Evolutionary conservation across 2,329 filamentous ascomycete species (phyloP).

Genomic region (Dactylellina cionopaga): DNA sequence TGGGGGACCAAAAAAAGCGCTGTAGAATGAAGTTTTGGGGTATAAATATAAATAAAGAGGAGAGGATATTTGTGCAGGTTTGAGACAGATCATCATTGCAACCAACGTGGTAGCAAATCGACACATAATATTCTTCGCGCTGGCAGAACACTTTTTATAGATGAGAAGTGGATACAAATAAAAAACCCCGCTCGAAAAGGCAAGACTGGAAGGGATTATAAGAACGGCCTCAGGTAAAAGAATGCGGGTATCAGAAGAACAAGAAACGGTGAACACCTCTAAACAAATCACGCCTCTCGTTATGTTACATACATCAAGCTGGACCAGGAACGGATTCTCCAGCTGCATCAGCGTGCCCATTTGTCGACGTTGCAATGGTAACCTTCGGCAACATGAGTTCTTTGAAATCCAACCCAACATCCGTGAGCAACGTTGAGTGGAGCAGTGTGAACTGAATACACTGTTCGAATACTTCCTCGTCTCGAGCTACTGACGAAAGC

Average conservation of each 20-base stretch:
- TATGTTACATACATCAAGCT: background rate
- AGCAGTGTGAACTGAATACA: conserved; percentile 84
- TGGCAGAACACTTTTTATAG: no score
- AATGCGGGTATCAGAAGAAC: conserved; percentile 12
- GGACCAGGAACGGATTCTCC: conserved; percentile 2
- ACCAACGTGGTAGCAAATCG: no score
- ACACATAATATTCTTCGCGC: no score
- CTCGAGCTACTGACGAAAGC: conserved; percentile 82
- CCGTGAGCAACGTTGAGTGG: conserved; percentile 80
- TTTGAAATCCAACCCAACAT: conserved; percentile 89
- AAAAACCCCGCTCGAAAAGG: background rate
- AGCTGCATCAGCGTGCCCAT: conserved; percentile 9
- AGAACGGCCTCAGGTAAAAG: background rate
- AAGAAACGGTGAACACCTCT: background rate
- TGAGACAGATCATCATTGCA: conserved; percentile 37
- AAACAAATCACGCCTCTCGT: no score
- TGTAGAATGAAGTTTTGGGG: no score
- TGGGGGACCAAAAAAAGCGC: no score
- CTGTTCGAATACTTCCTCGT: conserved; percentile 79
- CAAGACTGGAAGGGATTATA: background rate
- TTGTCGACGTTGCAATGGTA: background rate
- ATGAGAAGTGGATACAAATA: no score
- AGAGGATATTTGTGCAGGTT: conserved; percentile 5
- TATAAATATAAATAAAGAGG: no score
- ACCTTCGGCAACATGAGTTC: conserved; percentile 65